Evolutionary conservation across 495 filamentous ascomycete genomes (phyloP), one percentile per base, ranked within the genome.

Genomic region (Glarea lozoyensis): DNA sequence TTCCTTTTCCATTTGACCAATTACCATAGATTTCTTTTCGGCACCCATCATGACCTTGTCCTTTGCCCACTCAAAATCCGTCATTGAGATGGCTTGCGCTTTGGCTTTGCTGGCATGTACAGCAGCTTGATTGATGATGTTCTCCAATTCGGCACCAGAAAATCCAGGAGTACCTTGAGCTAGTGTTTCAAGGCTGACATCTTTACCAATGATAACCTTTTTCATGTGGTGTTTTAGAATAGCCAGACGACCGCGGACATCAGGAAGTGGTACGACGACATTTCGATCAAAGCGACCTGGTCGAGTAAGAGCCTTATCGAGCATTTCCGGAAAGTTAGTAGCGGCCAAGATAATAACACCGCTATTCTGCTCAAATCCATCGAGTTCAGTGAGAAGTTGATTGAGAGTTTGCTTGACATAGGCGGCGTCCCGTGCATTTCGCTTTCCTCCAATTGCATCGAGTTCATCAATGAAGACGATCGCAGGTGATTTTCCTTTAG

Each of bases 391-490:
- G 13, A 98, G 78, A 29, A 98, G 76, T 62, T 98, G 93, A 56
- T 98, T 98, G 49, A 98, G 72, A 0, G 92, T 97, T 58, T 98
- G 92, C 55, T 94, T 94, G 24, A 87, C 85, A 55, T 98, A 95
- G n/a, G 87, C 84, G 1, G 88, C 86, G 63, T 98, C 93, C 45
- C 87, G 74, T 33, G 90, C 84, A 52, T 95, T 94, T 45, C 92
- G 78, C 63, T 90, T 90, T 24, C 87, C 87, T 52, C 92, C 92
- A 51, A 98, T 90, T 22, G 92, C 92, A 64, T 98, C 92, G 32
- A 98, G 64, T 59, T 98, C 92, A 59, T 98, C 92, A 50, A 98
- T 98, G 67, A 98, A 98, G 42, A 98, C 84, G 62, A 98, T 98
- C 13, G 92, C 84, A 13, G 92, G 92, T 2, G 90, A 76, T 62